Conservation (phyloP, 1,284 basidiomycete species). For the Anthracocystis walkeri region DNA sequence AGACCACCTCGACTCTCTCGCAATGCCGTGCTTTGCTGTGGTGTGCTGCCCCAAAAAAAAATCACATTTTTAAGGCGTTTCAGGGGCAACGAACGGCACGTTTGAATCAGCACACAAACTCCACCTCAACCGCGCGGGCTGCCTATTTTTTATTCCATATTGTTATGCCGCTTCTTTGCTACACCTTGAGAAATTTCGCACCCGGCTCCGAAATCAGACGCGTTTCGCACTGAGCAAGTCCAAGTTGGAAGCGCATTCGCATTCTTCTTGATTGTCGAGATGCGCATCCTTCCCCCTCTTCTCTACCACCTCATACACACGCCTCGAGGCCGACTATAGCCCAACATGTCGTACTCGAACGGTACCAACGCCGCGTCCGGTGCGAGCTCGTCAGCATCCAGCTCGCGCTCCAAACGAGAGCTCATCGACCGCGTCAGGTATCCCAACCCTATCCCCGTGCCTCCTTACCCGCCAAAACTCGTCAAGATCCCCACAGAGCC, state of each 20-base stretch:
- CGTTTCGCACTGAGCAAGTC: conserved; percentile 8
- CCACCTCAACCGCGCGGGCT: neutral
- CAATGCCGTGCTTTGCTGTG: no score
- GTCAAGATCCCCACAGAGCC: conserved; percentile 56
- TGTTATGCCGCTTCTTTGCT: conserved; percentile 13
- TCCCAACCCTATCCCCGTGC: conserved; percentile 68
- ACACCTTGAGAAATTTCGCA: conserved; percentile 2
- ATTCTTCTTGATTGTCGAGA: conserved; percentile 14
- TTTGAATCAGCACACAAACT: conserved; percentile 13
- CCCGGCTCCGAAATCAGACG: conserved; percentile 34
- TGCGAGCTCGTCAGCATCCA: conserved; percentile 22
- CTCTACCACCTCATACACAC: conserved; percentile 1
- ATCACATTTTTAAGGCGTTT: neutral
- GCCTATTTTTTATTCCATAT: neutral
- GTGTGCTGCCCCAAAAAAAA: no score
- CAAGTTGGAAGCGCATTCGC: neutral
- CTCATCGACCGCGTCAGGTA: conserved; percentile 68
- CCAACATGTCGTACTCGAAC: conserved; percentile 45
- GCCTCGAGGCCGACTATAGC: neutral
- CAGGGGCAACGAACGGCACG: conserved; percentile 14
- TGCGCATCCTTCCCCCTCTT: neutral
- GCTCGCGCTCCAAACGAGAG: conserved; percentile 55
- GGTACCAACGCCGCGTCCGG: conserved; percentile 15
- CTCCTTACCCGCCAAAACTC: conserved; percentile 68
- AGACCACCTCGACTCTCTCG: conserved; percentile 10